Evolutionary conservation across 2,329 filamentous ascomycete genomes (phyloP), one percentile per base, ranked within the genome.

Genomic region (Cladosporium sp.): DNA sequence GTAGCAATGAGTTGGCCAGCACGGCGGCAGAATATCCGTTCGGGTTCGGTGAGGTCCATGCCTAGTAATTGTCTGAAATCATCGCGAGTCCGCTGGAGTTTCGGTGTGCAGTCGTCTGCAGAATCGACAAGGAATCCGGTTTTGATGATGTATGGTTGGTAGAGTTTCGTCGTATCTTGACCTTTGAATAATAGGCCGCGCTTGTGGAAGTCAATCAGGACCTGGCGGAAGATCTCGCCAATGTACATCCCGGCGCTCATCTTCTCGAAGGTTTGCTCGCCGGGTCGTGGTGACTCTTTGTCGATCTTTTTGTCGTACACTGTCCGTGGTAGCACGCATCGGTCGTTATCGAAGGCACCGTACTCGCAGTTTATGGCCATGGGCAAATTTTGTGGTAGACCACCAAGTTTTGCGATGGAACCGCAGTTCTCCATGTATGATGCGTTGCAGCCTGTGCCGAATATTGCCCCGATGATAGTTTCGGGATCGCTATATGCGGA

Each of bases 291-390:
- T 24, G 93, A 97, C 74, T 95, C 90, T 72, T 92, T 89, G 82
- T 98, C 94, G 74, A 98, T 92, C 71, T 90, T 88, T 68, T 91
- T 83, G 78, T 98, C 94, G 79, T 95, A 98, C 67, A 87, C 87
- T 49, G 93, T 97, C 65, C 90, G 87, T 21, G 94, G 94, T 26
- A 98, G 88, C 63, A 97, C 90, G 74, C 90, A 85, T 81, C 95
- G 91, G 80, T 96, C 92, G 78, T 97, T 97, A 80, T 98, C 94
- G 76, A 98, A 98, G 38, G 94, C 93, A 69, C 94, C 94, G 87
- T 93, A 98, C 80, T 98, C 94, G 83, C 94, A 97, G 84, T 98
- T 98, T 83, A 98, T 97, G 59, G 92, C 93, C 87, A 98, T 96
- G 57, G 90, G 92, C 68, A 88, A 88, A 68, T 95, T 89, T 1